phyloP scores from a whole-genome alignment of 2,329 filamentous ascomycete genomes.

The Neonectria neomacrospora region DNA sequence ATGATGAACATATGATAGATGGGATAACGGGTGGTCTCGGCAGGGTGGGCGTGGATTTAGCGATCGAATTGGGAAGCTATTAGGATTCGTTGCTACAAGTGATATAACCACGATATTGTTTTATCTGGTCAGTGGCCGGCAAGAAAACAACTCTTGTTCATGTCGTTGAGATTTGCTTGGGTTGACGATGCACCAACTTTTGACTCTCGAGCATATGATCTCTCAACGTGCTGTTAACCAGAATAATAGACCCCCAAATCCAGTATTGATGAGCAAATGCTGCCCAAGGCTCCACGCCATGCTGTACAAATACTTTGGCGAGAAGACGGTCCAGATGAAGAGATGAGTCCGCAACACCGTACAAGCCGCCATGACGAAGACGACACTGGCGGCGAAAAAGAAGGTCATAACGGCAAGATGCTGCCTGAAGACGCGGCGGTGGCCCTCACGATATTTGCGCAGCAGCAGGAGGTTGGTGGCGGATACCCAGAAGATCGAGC shows the following conservation, averaged over 20 bases:
- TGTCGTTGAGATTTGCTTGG: too few species aligned
- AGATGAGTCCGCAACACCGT: constrained; percentile 85
- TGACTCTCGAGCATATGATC: neutral
- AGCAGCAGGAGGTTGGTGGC: constrained; percentile 71
- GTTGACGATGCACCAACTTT: too few species aligned
- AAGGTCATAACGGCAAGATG: constrained; percentile 75
- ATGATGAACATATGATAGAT: constrained; percentile 33
- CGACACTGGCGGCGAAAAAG: constrained; percentile 72
- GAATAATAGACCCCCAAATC: constrained; percentile 68
- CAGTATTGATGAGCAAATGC: constrained; percentile 79
- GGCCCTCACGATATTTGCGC: constrained; percentile 43
- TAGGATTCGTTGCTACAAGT: constrained; percentile 25
- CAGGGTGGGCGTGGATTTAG: constrained; percentile 28
- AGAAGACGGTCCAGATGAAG: constrained; percentile 99
- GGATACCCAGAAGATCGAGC: constrained; percentile 86
- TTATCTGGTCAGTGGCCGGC: neutral
- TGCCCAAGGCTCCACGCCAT: constrained; percentile 88
- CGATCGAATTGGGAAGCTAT: constrained; percentile 28
- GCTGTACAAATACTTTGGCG: constrained; percentile 93
- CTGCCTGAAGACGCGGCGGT: constrained; percentile 50
- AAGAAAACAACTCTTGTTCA: neutral
- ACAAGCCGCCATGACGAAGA: constrained; percentile 89
- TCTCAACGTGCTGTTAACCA: constrained; percentile 56
- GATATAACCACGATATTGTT: constrained; percentile 24
- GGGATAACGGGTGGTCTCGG: constrained; percentile 22